phyloP scores from a whole-genome alignment of 139 green algal species.

The Trebouxia sp. region DNA sequence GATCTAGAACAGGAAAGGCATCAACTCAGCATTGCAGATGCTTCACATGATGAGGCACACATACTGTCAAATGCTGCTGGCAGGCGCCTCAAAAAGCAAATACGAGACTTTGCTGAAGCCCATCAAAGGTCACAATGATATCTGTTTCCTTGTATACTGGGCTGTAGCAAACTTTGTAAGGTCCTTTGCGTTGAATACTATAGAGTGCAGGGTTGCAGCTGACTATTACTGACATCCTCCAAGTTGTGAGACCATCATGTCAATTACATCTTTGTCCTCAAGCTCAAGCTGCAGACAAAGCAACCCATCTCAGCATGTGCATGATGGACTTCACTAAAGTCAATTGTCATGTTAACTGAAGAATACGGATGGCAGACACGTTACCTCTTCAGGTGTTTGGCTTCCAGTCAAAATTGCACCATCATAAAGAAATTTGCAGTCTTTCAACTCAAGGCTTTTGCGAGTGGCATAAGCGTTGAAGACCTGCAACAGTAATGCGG shows the following conservation, averaged over 20 bases:
- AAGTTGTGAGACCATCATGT: slow-evolving; percentile 22
- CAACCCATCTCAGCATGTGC: neutral
- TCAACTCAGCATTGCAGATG: neutral
- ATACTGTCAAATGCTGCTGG: too few species aligned
- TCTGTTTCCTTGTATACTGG: neutral
- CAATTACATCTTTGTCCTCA: neutral
- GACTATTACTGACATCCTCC: neutral
- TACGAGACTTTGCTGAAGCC: neutral
- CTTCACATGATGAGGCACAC: too few species aligned
- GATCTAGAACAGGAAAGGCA: too few species aligned
- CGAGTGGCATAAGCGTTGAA: neutral
- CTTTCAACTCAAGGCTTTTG: neutral
- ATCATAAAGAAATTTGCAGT: neutral
- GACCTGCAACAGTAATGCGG: neutral
- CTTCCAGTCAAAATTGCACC: neutral
- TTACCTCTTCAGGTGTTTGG: neutral
- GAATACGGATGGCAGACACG: too few species aligned
- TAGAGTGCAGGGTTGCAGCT: too few species aligned
- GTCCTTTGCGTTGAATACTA: too few species aligned
- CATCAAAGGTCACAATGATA: neutral
- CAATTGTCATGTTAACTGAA: too few species aligned
- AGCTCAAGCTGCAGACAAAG: neutral
- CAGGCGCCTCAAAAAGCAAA: neutral
- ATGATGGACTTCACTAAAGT: too few species aligned
- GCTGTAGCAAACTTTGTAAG: too few species aligned